Base-by-base conservation (phyloP, 768 basidiomycete genomes). In the Lenzites betulinus region DNA sequence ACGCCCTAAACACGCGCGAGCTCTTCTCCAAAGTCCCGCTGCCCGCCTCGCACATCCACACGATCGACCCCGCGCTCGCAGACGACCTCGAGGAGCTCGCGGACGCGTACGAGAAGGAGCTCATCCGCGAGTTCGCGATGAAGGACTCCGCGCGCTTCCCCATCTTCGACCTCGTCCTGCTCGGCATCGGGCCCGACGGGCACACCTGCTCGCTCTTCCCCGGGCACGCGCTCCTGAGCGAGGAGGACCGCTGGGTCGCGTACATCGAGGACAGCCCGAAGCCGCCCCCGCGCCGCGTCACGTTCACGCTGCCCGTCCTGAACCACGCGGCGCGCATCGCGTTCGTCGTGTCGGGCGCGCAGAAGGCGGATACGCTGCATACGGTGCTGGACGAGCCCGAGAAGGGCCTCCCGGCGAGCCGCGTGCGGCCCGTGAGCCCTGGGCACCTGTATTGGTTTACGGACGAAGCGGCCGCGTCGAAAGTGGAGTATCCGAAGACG, bases 181-280 rank as follows among this genome's bases (percentile, higher is more conserved):
- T 99, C 52, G 97, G 97, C 50, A 88, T 95, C 83, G 97, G 97
- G 30, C 92, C 92, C 6, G 97, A 98, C 72, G 96, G 96, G n/a
- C 97, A 99, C 79, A 98, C 96, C 42, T 94, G 90, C 62, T 95
- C 92, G 7, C 87, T 99, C 66, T 99, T 99, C 85, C 97, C 97
- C 9, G 90, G 83, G n/a, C 96, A 98, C 71, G 76, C 74, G 38
- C 82, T 98, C 39, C 83, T 99, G 50, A 62, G 76, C n/a, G 96
- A 97, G 76, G 83, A 81, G 51, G 93, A 93, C 73, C 84, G 92
- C 60, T 99, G 97, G 97, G 92, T 99, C 23, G 96, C 95, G 1
- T 90, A 86, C 74, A 79, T 99, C 69, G 87, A 91, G 20, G 93
- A 98, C 77, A 90, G 90, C 39, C 97, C 97, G 23, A 98, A 99